These are phyloP conservation scores for Ascocoryne sarcoides DNA, from an alignment of 2,329 filamentous ascomycete species.

Conservation along the genomic window DNA sequence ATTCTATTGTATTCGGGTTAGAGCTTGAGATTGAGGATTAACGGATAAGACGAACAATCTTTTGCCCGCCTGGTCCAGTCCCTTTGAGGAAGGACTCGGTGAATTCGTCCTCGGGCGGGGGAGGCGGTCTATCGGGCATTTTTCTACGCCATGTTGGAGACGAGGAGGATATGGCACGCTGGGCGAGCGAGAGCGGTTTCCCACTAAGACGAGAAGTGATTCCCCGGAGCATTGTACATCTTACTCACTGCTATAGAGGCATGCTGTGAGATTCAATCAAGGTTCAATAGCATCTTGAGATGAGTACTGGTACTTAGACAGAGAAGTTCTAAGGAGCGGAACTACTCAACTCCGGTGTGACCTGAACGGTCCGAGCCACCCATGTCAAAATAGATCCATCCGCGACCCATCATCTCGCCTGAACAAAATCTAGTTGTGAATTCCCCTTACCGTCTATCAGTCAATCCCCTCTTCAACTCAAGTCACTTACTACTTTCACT, in stretches of 20 bases:
- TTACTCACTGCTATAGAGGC: no score
- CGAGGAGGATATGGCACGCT: conserved; percentile 13
- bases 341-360: no score
- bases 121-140: conserved; percentile 65
- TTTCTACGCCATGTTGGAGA: conserved; percentile 37
- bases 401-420: no score
- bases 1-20: conserved; percentile 46
- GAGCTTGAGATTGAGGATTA: neutral
- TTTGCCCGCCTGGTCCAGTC: conserved; percentile 87
- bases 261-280: no score
- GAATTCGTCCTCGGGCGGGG: conserved; percentile 69
- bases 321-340: no score
- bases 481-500: no score
- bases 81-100: conserved; percentile 84
- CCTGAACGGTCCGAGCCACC: no score
- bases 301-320: no score
- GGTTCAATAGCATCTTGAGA: no score
- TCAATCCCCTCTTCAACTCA: neutral
- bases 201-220: conserved; percentile 5
- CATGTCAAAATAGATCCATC: no score
- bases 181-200: conserved; percentile 2
- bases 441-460: no score
- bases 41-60: conserved; percentile 55
- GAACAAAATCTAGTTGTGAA: no score
- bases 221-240: neutral